Percentiles rank a stretch among this genome's conserved stretches.
Conservation (phyloP, 2,329 filamentous ascomycete species). For the Volutella citrinella region DNA sequence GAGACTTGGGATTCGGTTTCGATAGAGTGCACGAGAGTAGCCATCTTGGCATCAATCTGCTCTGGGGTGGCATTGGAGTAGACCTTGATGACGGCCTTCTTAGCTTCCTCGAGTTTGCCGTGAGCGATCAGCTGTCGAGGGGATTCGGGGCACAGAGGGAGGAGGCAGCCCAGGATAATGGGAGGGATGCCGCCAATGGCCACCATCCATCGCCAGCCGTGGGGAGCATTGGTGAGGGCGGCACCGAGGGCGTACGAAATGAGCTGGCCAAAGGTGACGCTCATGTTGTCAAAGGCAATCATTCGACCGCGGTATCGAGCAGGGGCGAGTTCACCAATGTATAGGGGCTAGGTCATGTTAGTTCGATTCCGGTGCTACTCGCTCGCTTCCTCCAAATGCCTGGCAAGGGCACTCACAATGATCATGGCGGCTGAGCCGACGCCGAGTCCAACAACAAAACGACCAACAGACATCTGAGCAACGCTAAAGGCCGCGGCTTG, state of each 20-base stretch:
- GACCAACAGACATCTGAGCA: conserved; percentile 16
- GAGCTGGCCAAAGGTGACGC: conserved; percentile 37
- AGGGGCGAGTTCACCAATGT: conserved; percentile 48
- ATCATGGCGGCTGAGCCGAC: conserved; percentile 46
- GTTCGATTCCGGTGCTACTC: too few relatives aligned
- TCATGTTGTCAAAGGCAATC: conserved; percentile 45
- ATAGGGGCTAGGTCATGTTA: conserved; percentile 20
- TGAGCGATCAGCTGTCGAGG: conserved; percentile 43
- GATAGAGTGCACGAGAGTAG: conserved; percentile 32
- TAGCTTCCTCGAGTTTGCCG: conserved; percentile 35
- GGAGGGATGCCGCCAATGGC: conserved; percentile 43
- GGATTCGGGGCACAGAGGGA: conserved; percentile 44
- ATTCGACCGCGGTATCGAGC: conserved; percentile 45
- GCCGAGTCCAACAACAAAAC: conserved; percentile 45
- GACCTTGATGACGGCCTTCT: conserved; percentile 32
- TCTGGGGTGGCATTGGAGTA: conserved; percentile 37
- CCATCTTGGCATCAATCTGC: conserved; percentile 41
- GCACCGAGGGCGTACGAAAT: conserved; percentile 38
- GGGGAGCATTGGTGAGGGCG: conserved; percentile 33
- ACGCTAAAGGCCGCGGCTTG: conserved; percentile 16
- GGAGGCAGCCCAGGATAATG: conserved; percentile 36
- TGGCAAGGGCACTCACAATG: too few relatives aligned
- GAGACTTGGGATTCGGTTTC: conserved; percentile 34
- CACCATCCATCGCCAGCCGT: conserved; percentile 47
- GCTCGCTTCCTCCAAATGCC: too few relatives aligned